Base-by-base conservation (phyloP, 768 basidiomycete species). In the Pholiota molesta region DNA sequence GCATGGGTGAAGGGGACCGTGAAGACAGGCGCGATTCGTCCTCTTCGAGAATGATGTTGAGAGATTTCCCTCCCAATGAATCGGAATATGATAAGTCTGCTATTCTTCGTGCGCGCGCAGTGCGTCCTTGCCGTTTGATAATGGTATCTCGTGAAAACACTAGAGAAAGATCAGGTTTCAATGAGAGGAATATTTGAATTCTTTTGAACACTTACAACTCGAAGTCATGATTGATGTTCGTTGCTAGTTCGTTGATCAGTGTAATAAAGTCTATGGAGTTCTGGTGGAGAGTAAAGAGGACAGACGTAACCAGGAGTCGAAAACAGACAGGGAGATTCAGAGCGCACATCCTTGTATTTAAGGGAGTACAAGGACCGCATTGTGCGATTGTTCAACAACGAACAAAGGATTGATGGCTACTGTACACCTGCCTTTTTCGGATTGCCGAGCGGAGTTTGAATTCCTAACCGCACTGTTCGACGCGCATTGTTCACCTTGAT, bases 21-120 rank as follows among this genome's bases (percentile, higher is more conserved):
- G 68, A 65, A 42, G 66, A 62, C 10, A 42, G 9, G 10, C 65
- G 57, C 2, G 61, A 62, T 68, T 74, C 73, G 40, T 73, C 74
- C 61, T 78, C 75, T 53, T 78, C 75, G 0, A 65, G 64, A 45
- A 77, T 77, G 37, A 75, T 71, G 49, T 74, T 69, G 58, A 77
- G 68, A 45, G 62, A 60, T 47, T 65, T 64, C 11, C 64, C 69
- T 7, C 53, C 59, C 52, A 58, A 39, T 42, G 64, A 70, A 33
- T 68, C 59, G 16, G 67, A 60, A 56, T 60, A 60, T 44, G 58
- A 64, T 56, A 55, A 31, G 13, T 65, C 58, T 28, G 61, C 57
- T 63, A 64, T 55, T 56, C 68, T 72, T 52, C 69, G 68, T 28
- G 67, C 52, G 23, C 69, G 66, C 28, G 62, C 39, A 14, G 67